Evolutionary conservation across 805 yeast species (phyloP).

Genomic region (Candida khao-thaluensis): DNA sequence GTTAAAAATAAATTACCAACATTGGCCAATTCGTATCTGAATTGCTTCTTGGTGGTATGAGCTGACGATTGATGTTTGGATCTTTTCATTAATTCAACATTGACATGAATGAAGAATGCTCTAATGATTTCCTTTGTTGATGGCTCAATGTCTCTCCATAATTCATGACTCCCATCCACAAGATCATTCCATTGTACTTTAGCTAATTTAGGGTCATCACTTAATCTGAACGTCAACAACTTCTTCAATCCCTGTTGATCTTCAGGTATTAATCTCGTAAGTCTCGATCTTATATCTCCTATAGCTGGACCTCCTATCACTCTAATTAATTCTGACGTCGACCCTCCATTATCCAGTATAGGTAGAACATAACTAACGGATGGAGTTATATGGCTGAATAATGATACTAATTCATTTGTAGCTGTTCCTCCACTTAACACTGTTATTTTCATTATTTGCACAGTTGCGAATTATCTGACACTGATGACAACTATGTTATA

Average conservation of each 20-base stretch:
- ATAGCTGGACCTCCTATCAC: constrained; percentile 94
- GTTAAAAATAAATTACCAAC: constrained; percentile 83
- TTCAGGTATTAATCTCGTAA: constrained; percentile 69
- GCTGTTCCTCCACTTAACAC: constrained; percentile 85
- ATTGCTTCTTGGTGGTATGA: constrained; percentile 48
- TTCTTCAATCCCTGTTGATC: constrained; percentile 35
- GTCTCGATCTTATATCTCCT: constrained; percentile 84
- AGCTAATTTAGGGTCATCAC: constrained; percentile 50
- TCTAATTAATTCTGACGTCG: constrained; percentile 83
- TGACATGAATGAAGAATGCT: constrained; percentile 75
- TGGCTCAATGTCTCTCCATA: constrained; percentile 63
- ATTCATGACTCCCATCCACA: constrained; percentile 72
- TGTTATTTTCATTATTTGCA: constrained; percentile 23
- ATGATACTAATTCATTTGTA: constrained; percentile 68
- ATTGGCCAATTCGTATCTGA: constrained; percentile 74
- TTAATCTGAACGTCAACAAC: constrained; percentile 48
- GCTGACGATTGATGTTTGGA: constrained; percentile 42
- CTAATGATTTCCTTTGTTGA: constrained; percentile 70
- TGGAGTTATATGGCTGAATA: constrained; percentile 8
- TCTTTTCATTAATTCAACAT: constrained; percentile 71
- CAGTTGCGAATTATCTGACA: too few species aligned
- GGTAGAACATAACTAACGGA: constrained; percentile 71
- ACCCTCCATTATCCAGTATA: constrained; percentile 90
- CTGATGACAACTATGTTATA: too few species aligned
- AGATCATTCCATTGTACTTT: constrained; percentile 70